Conservation (phyloP, 2,329 filamentous ascomycete genomes). For the Hymenoscyphus albidus region DNA sequence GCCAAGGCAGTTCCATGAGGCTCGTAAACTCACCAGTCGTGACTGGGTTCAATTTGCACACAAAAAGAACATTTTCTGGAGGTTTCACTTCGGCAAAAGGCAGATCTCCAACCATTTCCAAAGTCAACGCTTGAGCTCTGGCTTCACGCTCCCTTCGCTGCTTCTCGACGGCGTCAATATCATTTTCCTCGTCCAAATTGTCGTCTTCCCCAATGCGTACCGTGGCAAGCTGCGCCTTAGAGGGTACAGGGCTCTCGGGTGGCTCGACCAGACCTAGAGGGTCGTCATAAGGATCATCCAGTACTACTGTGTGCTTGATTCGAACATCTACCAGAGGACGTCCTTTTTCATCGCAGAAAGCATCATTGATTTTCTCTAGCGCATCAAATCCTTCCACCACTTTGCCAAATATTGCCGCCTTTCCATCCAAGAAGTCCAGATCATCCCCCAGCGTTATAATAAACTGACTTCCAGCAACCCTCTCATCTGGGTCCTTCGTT, state of each 20-base stretch:
- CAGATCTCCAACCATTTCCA: constrained; percentile 97
- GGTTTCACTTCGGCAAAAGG: constrained; percentile 97
- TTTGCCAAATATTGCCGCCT: constrained; percentile 91
- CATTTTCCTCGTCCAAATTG: constrained; percentile 67
- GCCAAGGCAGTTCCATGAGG: background rate
- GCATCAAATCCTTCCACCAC: constrained; percentile 95
- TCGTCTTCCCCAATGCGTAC: constrained; percentile 90
- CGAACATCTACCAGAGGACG: constrained; percentile 90
- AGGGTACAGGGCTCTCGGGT: constrained; percentile 73
- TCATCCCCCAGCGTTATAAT: constrained; percentile 87
- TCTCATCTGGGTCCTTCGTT: constrained; percentile 70
- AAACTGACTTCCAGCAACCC: constrained; percentile 87
- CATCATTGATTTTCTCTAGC: constrained; percentile 86
- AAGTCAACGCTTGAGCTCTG: constrained; percentile 84
- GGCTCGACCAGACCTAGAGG: constrained; percentile 73
- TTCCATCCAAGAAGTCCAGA: constrained; percentile 85
- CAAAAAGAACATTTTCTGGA: constrained; percentile 94
- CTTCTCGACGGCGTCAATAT: constrained; percentile 76
- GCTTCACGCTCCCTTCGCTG: constrained; percentile 83
- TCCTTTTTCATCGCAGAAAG: constrained; percentile 82
- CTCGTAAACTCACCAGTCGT: constrained; percentile 56
- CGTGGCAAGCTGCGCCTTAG: constrained; percentile 81
- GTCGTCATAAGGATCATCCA: constrained; percentile 90
- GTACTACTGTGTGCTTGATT: constrained; percentile 84
- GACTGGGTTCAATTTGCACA: constrained; percentile 97